Evolutionary conservation across 352 stramenopile genomes (phyloP).

Genomic region (Globisporangium solare): DNA sequence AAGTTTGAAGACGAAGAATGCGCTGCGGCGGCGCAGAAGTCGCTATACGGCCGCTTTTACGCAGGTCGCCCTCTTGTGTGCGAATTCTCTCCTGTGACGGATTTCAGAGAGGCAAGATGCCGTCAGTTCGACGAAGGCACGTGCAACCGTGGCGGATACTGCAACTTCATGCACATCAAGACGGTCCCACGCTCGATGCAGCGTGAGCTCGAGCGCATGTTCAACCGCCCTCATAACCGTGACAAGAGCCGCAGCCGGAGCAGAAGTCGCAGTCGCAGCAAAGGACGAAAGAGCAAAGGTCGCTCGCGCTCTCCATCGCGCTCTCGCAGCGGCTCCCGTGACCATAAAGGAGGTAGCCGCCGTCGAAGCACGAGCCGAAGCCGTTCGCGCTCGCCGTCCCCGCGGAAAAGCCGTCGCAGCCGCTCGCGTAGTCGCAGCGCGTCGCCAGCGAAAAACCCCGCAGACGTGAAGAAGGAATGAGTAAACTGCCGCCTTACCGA

Average conservation of each 20-base stretch:
- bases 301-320: slow-evolving; percentile 30
- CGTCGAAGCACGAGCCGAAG: slow-evolving; percentile 38
- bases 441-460: slow-evolving; percentile 14
- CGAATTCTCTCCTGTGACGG: slow-evolving; percentile 98
- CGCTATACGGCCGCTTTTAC: slow-evolving; percentile 97
- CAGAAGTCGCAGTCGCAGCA: slow-evolving; percentile 45
- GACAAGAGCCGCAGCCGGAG: slow-evolving; percentile 45
- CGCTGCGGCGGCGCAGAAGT: slow-evolving; percentile 93
- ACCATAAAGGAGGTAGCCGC: slow-evolving; percentile 28
- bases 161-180: slow-evolving; percentile 99
- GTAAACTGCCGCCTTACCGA: neutral
- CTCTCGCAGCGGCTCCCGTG: slow-evolving; percentile 42
- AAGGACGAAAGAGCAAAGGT: slow-evolving; percentile 30
- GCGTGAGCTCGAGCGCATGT: slow-evolving; percentile 81
- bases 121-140: slow-evolving; percentile 98
- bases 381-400: slow-evolving; percentile 32
- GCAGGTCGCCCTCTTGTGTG: slow-evolving; percentile 93
- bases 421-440: slow-evolving; percentile 47
- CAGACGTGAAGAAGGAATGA: slow-evolving; percentile 16
- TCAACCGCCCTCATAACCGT: slow-evolving; percentile 49
- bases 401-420: slow-evolving; percentile 39
- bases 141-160: slow-evolving; percentile 97
- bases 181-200: slow-evolving; percentile 83
- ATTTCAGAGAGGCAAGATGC: slow-evolving; percentile 98
- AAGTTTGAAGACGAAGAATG: slow-evolving; percentile 99